Percentiles rank a stretch among this genome's conserved stretches.
phyloP scores from a whole-genome alignment of 2,329 filamentous ascomycete genomes.

The Curvularia sp. region DNA sequence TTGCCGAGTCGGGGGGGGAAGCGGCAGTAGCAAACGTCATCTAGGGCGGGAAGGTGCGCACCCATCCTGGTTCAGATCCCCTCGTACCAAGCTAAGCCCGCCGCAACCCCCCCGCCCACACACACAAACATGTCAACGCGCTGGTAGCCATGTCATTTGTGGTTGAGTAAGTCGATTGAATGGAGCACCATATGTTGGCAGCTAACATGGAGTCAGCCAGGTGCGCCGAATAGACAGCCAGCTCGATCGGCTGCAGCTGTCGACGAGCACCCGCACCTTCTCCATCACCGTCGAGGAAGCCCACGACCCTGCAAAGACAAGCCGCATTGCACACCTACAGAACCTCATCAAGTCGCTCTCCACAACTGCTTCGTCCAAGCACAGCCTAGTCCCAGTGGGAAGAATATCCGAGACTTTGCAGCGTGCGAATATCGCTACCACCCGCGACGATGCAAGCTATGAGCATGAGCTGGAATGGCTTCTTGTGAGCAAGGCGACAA shows the following conservation, averaged over 20 bases:
- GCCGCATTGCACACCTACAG: slow-evolving; percentile 66
- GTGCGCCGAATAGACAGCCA: slow-evolving; percentile 64
- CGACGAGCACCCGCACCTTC: slow-evolving; percentile 38
- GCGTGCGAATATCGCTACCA: slow-evolving; percentile 64
- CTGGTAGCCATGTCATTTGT: slow-evolving; percentile 52
- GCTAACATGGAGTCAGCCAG: slow-evolving; percentile 54
- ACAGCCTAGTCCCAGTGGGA: slow-evolving; percentile 65
- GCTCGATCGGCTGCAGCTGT: slow-evolving; percentile 65
- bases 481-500: slow-evolving; percentile 85
- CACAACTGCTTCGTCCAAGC: slow-evolving; percentile 68
- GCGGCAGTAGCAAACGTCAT: slow-evolving; percentile 10
- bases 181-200: background rate
- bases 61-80: slow-evolving; percentile 18
- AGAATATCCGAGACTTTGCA: slow-evolving; percentile 68
- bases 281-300: slow-evolving; percentile 44
- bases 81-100: slow-evolving; percentile 12
- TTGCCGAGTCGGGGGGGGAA: background rate
- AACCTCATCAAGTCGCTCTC: slow-evolving; percentile 74
- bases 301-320: slow-evolving; percentile 53
- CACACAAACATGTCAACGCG: slow-evolving; percentile 26
- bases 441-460: slow-evolving; percentile 55
- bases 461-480: slow-evolving; percentile 89
- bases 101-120: slow-evolving; percentile 7
- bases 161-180: slow-evolving; percentile 47
- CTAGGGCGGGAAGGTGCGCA: slow-evolving; percentile 10